Evolutionary conservation across 352 stramenopile species (phyloP), one percentile per base, ranked within the genome.

Genomic region (Globisporangium parvum): DNA sequence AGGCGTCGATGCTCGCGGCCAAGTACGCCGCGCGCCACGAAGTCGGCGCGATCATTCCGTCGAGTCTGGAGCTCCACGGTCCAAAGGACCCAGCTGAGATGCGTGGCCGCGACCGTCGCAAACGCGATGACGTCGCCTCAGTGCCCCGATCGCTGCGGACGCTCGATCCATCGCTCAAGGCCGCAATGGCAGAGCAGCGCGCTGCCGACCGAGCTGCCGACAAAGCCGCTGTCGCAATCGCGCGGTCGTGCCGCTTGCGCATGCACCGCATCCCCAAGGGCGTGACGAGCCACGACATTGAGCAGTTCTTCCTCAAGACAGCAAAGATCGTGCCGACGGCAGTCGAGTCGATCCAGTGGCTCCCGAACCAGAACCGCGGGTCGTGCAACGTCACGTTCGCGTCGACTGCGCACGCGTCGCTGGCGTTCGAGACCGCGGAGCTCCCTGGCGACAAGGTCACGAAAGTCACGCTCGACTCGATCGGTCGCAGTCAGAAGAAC

Each of bases 1-100:
- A 95, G 65, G 83, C 77, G 24, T 86, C 80, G 12, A 95, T 95
- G 85, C 70, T 95, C 31, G 80, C 83, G 12, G 85, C 85, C 61
- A 93, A 91, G 63, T 88, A 91, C 62, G 81, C 75, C 37, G 67
- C 69, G 33, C 70, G 72, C 31, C 71, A 92, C 56, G 47, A 63
- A 23, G 69, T 64, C 4, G 85, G 85, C 6, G 57, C 52, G 31
- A 85, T 94, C 47, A 91, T 92, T 57, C 79, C 77, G 26, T 89
- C 80, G 14, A 39, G 66, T 4, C 47, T 72, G n/a, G 82, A 89
- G 57, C 67, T 89, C 37, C 78, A 88, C 28, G 80, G 80, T 0
- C 71, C 75, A 28, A 66, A 66, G 50, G 65, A 40, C 4, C 28
- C 47, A 35, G 17, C 26, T 26, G 47, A 53, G 17, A 14, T 8